Evolutionary conservation across 139 green algal species (phyloP).

Genomic region (Micractinium sp.): DNA sequence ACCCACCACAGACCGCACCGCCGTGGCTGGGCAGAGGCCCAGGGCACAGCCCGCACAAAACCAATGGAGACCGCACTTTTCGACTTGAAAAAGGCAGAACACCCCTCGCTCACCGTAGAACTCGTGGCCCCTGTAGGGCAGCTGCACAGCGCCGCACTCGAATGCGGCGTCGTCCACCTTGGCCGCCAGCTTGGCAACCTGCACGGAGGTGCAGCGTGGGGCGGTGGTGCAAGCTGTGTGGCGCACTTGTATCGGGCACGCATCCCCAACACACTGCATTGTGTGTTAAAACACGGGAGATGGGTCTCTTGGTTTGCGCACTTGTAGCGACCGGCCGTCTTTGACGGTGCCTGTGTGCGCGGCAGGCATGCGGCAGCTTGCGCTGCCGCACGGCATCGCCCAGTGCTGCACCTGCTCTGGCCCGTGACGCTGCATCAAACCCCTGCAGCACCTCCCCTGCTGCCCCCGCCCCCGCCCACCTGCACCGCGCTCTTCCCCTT

Average conservation of each 20-base stretch:
- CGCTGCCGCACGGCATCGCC: not conserved
- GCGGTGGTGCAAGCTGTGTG: not conserved
- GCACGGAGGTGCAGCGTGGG: not conserved
- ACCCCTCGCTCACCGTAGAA: not conserved
- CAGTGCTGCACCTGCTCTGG: not conserved
- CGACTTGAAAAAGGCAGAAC: too few species aligned
- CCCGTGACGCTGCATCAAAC: too few species aligned
- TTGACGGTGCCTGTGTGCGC: too few species aligned
- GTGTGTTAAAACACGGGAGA: not conserved
- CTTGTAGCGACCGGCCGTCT: too few species aligned
- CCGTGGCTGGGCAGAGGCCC: too few species aligned
- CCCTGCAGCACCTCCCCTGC: not conserved
- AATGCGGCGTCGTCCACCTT: not conserved
- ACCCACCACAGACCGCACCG: too few species aligned
- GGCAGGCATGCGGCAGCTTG: too few species aligned
- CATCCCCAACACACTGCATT: too few species aligned
- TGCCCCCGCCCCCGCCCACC: not conserved
- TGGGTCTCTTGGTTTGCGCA: too few species aligned
- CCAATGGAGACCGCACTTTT: not conserved
- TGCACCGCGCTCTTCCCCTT: not conserved
- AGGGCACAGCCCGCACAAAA: too few species aligned
- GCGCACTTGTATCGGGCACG: not conserved
- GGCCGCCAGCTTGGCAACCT: constrained; percentile 16
- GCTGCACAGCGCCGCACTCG: constrained; percentile 13
- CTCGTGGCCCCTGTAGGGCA: constrained; percentile 36